Base-by-base conservation (phyloP, 2,329 filamentous ascomycete species). In the Trichoderma gracile region DNA sequence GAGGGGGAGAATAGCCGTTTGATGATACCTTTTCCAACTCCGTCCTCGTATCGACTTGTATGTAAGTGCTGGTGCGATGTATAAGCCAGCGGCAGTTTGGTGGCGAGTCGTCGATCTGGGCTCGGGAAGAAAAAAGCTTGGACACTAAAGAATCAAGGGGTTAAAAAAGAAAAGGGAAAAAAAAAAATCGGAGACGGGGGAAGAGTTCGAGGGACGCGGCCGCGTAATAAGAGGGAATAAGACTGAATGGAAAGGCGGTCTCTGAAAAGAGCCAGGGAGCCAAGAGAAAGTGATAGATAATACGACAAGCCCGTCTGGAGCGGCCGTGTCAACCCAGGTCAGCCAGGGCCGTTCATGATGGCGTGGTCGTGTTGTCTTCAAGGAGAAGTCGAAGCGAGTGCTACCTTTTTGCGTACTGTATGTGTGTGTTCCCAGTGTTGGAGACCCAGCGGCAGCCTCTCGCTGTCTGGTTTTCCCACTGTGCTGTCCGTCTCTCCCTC, bases 41-140 rank as follows among this genome's bases (percentile, higher is more conserved):
- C 30, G 30, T 6, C 25, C 17, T 52, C 49, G 49, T 52, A 27
- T 14, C n/a, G 17, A 8, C n/a, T n/a, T n/a, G n/a, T 19, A 7
- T 52, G 49, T 43, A 43, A 17, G 40, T 43, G 17, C 8, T 52
- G 30, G 49, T 33, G 6, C 7, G 40, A 30, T 30, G 19, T 52
- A 52, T 33, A 19, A 33, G 27, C 47, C 27, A 33, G 8, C 17
- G 49, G 49, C 49, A 33, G 17, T 30, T 19, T 3, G 49, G 49
- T 21, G 49, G 58, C 33, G 12, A 38, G 33, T 46, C 38, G 58
- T 54, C 49, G 49, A 62, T 62, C 58, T 33, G 33, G 49, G 50
- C 30, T 50, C 30, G 33, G 33, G 30, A 30, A 30, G 6, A 30
- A 12, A 40, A 12, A 40, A 60, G 33, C 30, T 42, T 47, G n/a